These are phyloP conservation scores for Ambrosiella xylebori DNA, from an alignment of 2,329 filamentous ascomycete species.

Conservation along the genomic window DNA sequence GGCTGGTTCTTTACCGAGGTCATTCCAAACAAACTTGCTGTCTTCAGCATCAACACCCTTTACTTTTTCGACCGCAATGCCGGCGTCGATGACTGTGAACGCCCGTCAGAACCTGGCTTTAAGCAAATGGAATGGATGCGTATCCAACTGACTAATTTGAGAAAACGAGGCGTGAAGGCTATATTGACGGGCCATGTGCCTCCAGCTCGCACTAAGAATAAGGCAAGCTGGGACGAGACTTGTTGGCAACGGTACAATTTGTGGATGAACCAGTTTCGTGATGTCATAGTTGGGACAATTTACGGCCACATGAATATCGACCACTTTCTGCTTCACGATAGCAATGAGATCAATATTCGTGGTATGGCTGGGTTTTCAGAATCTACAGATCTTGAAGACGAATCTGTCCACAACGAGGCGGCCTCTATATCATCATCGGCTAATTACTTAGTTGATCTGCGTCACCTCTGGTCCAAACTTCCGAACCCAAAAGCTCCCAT, in stretches of 20 bases:
- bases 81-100: slow-evolving; percentile 76
- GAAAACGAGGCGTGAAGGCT: slow-evolving; percentile 75
- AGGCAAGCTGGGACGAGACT: slow-evolving; percentile 84
- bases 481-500: slow-evolving; percentile 31
- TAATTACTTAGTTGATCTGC: slow-evolving; percentile 64
- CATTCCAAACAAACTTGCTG: slow-evolving; percentile 66
- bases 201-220: slow-evolving; percentile 68
- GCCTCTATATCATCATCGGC: slow-evolving; percentile 23
- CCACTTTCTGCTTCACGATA: slow-evolving; percentile 87
- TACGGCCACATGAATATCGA: slow-evolving; percentile 99
- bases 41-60: slow-evolving; percentile 89
- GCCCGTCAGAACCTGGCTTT: slow-evolving; percentile 68
- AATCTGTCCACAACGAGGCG: slow-evolving; percentile 19
- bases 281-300: slow-evolving; percentile 62
- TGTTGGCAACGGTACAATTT: slow-evolving; percentile 97
- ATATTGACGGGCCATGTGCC: slow-evolving; percentile 91
- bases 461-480: slow-evolving; percentile 60
- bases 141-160: slow-evolving; percentile 69
- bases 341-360: slow-evolving; percentile 40
- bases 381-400: slow-evolving; percentile 16
- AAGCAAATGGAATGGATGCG: slow-evolving; percentile 94
- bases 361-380: slow-evolving; percentile 29
- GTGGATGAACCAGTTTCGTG: slow-evolving; percentile 79
- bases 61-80: slow-evolving; percentile 92
- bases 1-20: slow-evolving; percentile 94